Percentiles rank a stretch among this genome's conserved stretches.
Conservation (phyloP, 352 stramenopile species). For the Phytophthora pistaciae region DNA sequence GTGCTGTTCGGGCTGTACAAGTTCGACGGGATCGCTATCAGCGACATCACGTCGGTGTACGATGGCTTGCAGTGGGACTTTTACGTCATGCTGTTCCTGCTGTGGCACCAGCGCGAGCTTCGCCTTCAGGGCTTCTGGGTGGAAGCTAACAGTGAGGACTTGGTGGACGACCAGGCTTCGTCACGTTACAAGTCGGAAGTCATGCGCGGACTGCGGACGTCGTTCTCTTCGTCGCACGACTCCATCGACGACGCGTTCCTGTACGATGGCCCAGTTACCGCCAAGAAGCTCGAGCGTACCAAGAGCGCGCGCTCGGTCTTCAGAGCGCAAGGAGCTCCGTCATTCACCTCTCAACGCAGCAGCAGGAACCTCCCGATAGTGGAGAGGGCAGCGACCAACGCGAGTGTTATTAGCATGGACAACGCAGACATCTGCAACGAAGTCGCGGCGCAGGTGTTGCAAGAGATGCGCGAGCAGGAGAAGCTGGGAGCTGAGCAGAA, state of each 20-base stretch:
- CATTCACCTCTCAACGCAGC: conserved; percentile 30
- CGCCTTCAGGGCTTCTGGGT: conserved; percentile 82
- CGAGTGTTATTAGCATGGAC: conserved; percentile 38
- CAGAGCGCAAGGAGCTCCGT: conserved; percentile 13
- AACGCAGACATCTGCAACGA: conserved; percentile 45
- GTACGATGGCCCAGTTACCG: conserved; percentile 20
- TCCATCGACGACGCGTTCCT: conserved; percentile 82
- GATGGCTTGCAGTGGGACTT: conserved; percentile 87
- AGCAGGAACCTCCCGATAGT: conserved; percentile 18
- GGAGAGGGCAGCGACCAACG: conserved; percentile 31
- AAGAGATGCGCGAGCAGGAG: conserved; percentile 60
- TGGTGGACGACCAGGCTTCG: conserved; percentile 31
- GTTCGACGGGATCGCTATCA: conserved; percentile 76
- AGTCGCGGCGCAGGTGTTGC: conserved; percentile 53
- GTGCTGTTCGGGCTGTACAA: conserved; percentile 90
- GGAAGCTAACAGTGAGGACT: conserved; percentile 35
- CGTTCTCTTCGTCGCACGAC: conserved; percentile 71
- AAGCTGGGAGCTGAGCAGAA: conserved; percentile 49
- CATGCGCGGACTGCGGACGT: conserved; percentile 48
- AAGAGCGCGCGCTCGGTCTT: conserved; percentile 19
- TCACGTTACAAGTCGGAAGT: conserved; percentile 58
- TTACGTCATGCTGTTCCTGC: conserved; percentile 76
- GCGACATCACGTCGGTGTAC: conserved; percentile 64
- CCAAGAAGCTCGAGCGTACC: conserved; percentile 30
- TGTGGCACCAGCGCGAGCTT: conserved; percentile 87